A percentile compares a stretch with the other conserved stretches of the same genome.
Conservation (phyloP, 169 alveolate species). For the Gregarina niphandrodes region DNA sequence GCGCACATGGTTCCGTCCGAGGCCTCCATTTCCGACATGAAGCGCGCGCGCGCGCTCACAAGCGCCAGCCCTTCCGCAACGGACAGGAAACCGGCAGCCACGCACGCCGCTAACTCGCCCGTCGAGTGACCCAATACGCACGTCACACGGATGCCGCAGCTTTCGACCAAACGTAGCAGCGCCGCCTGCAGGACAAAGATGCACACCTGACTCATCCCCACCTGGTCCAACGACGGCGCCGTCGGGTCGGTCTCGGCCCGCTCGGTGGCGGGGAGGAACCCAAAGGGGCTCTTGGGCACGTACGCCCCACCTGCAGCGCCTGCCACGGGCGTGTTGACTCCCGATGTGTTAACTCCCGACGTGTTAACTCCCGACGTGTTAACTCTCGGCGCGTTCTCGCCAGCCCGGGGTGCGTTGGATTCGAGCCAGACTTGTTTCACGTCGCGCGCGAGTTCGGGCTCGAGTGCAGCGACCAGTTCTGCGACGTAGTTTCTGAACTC, state of each 20-base stretch:
- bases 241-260: too few relatives aligned
- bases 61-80: slow-evolving; percentile 17
- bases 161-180: slow-evolving; percentile 8
- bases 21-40: slow-evolving; percentile 3
- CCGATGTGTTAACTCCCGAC: too few relatives aligned
- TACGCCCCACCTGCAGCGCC: too few relatives aligned
- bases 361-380: too few relatives aligned
- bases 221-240: too few relatives aligned
- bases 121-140: slow-evolving; percentile 32
- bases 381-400: too few relatives aligned
- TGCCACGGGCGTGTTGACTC: too few relatives aligned
- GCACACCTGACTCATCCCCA: slow-evolving; percentile 9
- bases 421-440: too few relatives aligned
- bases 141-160: slow-evolving; percentile 9
- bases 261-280: not conserved
- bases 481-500: slow-evolving; percentile 13
- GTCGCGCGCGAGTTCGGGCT: not conserved
- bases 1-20: slow-evolving; percentile 13
- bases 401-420: too few relatives aligned
- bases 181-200: slow-evolving; percentile 14
- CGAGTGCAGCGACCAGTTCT: not conserved
- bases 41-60: slow-evolving; percentile 4
- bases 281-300: too few relatives aligned
- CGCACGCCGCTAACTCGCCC: slow-evolving; percentile 41
- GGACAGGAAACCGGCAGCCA: slow-evolving; percentile 20